Evolutionary conservation across 768 basidiomycete genomes (phyloP).

Genomic region (Mycena albidolilacea): DNA sequence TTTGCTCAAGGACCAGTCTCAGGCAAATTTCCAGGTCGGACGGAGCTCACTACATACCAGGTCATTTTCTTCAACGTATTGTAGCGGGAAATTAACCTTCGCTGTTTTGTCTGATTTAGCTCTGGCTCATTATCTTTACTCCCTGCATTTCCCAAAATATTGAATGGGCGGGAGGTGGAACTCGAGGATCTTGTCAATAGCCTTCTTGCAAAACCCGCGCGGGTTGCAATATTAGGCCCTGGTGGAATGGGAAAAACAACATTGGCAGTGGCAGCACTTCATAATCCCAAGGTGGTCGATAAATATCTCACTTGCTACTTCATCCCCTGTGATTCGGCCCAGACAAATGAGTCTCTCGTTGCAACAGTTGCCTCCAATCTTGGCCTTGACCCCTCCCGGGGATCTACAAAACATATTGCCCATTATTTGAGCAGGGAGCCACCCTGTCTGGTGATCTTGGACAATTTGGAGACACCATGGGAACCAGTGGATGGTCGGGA

Average conservation of each 20-base stretch:
- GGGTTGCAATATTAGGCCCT: no score
- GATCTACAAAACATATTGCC: background rate
- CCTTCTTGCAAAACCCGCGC: no score
- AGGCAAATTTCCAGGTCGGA: background rate
- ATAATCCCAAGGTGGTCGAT: no score
- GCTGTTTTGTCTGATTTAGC: background rate
- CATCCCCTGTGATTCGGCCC: no score
- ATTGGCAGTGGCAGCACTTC: no score
- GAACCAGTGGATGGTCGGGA: no score
- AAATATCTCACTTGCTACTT: no score
- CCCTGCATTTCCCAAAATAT: background rate
- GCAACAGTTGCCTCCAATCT: no score
- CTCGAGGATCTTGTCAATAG: background rate
- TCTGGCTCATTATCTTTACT: background rate
- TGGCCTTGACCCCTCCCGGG: no score
- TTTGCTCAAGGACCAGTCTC: background rate
- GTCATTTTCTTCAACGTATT: background rate
- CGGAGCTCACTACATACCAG: background rate
- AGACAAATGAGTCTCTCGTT: no score
- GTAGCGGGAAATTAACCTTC: background rate
- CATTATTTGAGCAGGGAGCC: background rate
- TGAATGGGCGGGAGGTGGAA: background rate
- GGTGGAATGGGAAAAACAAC: no score
- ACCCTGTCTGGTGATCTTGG: background rate
- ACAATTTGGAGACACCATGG: no score